Evolutionary conservation across 495 filamentous ascomycete genomes (phyloP).

Genomic region (Trichoderma reesei): DNA sequence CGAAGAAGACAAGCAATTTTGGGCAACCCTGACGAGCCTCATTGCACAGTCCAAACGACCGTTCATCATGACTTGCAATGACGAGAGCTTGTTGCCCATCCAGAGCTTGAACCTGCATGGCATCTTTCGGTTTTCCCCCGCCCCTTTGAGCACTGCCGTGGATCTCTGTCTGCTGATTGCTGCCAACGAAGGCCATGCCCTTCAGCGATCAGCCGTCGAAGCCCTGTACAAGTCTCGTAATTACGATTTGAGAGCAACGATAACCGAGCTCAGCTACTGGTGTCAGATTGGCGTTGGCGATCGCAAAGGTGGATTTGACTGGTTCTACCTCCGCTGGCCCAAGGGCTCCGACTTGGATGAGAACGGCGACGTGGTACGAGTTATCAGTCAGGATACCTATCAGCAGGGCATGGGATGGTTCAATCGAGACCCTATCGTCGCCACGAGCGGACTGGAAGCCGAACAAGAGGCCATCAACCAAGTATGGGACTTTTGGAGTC

Average conservation of each 20-base stretch:
- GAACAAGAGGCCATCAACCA: conserved; percentile 47
- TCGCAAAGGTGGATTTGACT: conserved; percentile 74
- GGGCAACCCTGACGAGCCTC: conserved; percentile 67
- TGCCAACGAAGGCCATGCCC: conserved; percentile 81
- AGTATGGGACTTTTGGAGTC: conserved; percentile 46
- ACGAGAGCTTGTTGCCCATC: conserved; percentile 67
- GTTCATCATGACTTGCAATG: conserved; percentile 89
- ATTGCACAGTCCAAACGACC: conserved; percentile 79
- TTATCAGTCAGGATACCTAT: conserved; percentile 78
- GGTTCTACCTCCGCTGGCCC: conserved; percentile 74
- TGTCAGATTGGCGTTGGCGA: conserved; percentile 96
- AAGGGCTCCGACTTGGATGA: conserved; percentile 56
- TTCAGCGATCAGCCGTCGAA: conserved; percentile 55
- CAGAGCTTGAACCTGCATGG: conserved; percentile 65
- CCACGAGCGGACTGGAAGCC: conserved; percentile 8
- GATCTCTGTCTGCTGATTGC: conserved; percentile 79
- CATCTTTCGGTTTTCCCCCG: conserved; percentile 69
- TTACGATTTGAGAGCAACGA: conserved; percentile 65
- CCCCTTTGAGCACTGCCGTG: conserved; percentile 56
- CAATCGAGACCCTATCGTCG: conserved; percentile 39
- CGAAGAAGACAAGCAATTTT: conserved; percentile 92
- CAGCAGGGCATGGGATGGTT: conserved; percentile 67
- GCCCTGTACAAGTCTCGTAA: conserved; percentile 57
- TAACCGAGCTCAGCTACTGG: conserved; percentile 91
- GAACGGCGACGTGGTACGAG: conserved; percentile 56